Base-by-base conservation (phyloP, 2,329 filamentous ascomycete genomes). In the Dothidotthia symphoricarpi region DNA sequence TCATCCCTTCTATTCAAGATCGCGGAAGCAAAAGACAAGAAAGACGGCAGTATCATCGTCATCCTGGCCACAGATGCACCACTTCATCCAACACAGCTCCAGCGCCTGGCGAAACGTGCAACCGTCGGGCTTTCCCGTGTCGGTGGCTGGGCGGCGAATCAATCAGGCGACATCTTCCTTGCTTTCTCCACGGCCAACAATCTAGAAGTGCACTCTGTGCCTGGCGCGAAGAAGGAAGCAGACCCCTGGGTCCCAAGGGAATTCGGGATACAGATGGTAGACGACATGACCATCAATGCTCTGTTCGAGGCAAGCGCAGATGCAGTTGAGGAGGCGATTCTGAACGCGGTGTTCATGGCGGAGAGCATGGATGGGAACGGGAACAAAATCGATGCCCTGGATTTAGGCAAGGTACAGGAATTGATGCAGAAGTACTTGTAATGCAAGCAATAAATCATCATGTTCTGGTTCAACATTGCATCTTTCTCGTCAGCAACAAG, bases 81-180 rank as follows among this genome's bases (percentile, higher is more conserved):
- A 2, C 67, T 82, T n/a, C 71, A 77, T 9, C 76, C 78, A 0
- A 63, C 68, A 1, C 78, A 82, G 51, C 73, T 82, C 2, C 71
- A 75, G 40, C 70, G 80, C 1, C 63, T 84, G 1, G 80, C 80
- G 1, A 76, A 77, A 42, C 75, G 80, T 24, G 80, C 80, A 1
- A 81, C 80, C 0, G 74, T 83, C 1, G 81, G 83, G 0, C 59
- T 86, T 1, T 69, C 75, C 4, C 71, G 75, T 39, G 80, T 82
- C 0, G 81, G 81, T 2, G 78, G 80, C 2, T 77, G 78, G 42
- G 81, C 80, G 0, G 70, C 73, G 28, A 84, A 83, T 46, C 72
- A 72, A 9, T 83, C 79, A 0, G 82, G 82, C 0, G 82, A 86
- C 43, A 78, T 86, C 41, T 83, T 85, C 55, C 67, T 86, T 2